These are phyloP conservation scores for Pyrenophora tritici-repentis DNA, from an alignment of 2,329 filamentous ascomycete species.

Conservation along the genomic window DNA sequence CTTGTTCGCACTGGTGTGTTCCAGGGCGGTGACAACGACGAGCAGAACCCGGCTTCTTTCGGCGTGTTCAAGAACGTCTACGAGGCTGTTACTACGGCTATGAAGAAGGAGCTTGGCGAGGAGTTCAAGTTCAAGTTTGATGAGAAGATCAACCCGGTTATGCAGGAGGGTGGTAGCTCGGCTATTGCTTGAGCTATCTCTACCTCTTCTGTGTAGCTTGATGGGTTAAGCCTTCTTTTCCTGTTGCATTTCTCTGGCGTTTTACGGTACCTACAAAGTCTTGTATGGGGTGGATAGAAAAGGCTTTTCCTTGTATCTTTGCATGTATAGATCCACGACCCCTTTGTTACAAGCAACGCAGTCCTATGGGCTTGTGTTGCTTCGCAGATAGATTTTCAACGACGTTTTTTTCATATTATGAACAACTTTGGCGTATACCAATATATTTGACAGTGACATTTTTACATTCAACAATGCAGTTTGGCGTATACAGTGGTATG, in stretches of 20 bases:
- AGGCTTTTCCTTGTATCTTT: too few relatives aligned
- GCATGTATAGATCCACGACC: too few relatives aligned
- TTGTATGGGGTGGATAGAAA: too few relatives aligned
- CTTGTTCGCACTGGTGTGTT: constrained; percentile 78
- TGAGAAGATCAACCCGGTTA: constrained; percentile 71
- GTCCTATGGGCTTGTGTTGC: too few relatives aligned
- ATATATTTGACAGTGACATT: too few relatives aligned
- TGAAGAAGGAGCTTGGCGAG: constrained; percentile 71
- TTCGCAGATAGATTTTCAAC: too few relatives aligned
- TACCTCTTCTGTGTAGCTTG: too few relatives aligned
- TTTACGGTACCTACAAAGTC: background rate
- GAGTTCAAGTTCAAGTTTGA: constrained; percentile 77
- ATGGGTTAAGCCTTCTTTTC: background rate
- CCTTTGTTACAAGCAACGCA: too few relatives aligned
- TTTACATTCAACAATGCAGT: too few relatives aligned
- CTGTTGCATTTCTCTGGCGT: constrained; percentile 15
- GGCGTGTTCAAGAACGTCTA: constrained; percentile 76
- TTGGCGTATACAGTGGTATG: too few relatives aligned
- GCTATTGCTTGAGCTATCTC: constrained; percentile 57
- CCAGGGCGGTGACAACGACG: constrained; percentile 76
- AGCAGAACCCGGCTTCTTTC: constrained; percentile 76
- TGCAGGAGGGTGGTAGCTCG: constrained; percentile 58
- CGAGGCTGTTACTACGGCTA: constrained; percentile 69
- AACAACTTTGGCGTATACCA: too few relatives aligned
- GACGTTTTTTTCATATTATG: too few relatives aligned